phyloP scores from a whole-genome alignment of 306 rosid genomes.

The Rosa persica region DNA sequence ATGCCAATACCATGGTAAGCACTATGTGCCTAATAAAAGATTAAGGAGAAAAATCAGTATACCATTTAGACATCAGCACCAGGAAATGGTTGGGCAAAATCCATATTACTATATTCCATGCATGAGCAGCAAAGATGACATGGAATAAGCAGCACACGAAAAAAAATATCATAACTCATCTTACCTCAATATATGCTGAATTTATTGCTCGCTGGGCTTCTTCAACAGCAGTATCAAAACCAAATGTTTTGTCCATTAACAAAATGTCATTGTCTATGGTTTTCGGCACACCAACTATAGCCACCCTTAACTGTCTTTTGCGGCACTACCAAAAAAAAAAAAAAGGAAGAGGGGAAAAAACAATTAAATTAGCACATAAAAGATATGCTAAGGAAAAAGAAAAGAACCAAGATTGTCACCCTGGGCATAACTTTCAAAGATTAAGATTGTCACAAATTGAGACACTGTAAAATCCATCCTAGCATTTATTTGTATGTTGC shows the following conservation, averaged over 20 bases:
- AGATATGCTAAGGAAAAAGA: constrained; percentile 11
- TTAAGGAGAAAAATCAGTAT: constrained; percentile 26
- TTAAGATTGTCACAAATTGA: neutral
- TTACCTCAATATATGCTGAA: constrained; percentile 96
- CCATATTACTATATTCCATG: neutral
- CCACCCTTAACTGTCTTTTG: constrained; percentile 66
- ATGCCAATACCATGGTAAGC: constrained; percentile 96
- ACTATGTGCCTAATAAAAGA: constrained; percentile 80
- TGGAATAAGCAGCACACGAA: neutral
- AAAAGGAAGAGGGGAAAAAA: constrained; percentile 12
- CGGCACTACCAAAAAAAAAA: constrained; percentile 50
- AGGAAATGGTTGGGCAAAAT: neutral
- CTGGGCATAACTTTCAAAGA: neutral
- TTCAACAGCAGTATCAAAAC: constrained; percentile 99
- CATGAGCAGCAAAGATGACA: constrained; percentile 1
- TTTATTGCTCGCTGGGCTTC: constrained; percentile 98
- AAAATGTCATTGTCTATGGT: constrained; percentile 96
- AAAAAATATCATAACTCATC: neutral
- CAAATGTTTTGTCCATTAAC: constrained; percentile 97
- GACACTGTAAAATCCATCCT: constrained; percentile 3
- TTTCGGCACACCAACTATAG: constrained; percentile 94
- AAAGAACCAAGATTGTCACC: constrained; percentile 5
- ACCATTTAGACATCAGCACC: constrained; percentile 13
- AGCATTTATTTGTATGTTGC: neutral
- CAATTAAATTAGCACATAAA: constrained; percentile 4